These are phyloP conservation scores for Metarhizium guizhouense DNA, from an alignment of 2,329 filamentous ascomycete genomes.

Conservation along the genomic window DNA sequence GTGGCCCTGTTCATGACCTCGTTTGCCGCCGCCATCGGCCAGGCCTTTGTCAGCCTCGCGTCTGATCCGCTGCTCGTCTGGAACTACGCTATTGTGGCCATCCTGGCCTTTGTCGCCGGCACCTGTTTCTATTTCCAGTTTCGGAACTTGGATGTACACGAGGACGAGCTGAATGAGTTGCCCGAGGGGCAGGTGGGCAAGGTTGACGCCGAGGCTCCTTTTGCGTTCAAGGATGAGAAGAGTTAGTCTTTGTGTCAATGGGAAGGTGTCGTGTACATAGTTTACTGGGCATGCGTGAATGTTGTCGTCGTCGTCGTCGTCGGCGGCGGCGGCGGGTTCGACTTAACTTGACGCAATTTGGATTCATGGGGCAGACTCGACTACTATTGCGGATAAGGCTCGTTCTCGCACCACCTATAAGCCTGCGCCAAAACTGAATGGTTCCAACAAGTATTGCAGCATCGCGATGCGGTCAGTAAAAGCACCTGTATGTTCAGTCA, in stretches of 20 bases:
- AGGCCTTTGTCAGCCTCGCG: conserved; percentile 54
- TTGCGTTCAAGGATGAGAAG: neutral
- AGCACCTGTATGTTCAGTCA: neutral
- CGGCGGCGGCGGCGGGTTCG: too few species aligned
- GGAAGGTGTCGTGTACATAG: too few species aligned
- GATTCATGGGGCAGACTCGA: too few species aligned
- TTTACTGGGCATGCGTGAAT: too few species aligned
- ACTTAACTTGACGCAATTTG: too few species aligned
- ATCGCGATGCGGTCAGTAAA: too few species aligned
- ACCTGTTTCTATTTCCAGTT: conserved; percentile 57
- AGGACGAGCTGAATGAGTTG: conserved; percentile 58
- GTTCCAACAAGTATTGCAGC: too few species aligned
- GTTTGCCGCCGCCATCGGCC: conserved; percentile 60
- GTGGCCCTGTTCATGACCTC: conserved; percentile 64
- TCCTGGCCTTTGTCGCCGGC: conserved; percentile 54
- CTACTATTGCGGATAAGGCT: too few species aligned
- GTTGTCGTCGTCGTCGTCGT: too few species aligned
- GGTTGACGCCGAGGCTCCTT: conserved; percentile 12
- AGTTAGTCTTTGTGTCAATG: too few species aligned
- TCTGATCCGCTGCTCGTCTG: conserved; percentile 59
- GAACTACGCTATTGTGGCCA: conserved; percentile 63
- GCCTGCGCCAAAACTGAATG: too few species aligned
- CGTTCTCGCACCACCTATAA: too few species aligned
- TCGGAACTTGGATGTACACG: conserved; percentile 49
- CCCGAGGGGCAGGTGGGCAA: conserved; percentile 24